Base-by-base conservation (phyloP, 495 filamentous ascomycete species). In the Schizothecium vesticola region DNA sequence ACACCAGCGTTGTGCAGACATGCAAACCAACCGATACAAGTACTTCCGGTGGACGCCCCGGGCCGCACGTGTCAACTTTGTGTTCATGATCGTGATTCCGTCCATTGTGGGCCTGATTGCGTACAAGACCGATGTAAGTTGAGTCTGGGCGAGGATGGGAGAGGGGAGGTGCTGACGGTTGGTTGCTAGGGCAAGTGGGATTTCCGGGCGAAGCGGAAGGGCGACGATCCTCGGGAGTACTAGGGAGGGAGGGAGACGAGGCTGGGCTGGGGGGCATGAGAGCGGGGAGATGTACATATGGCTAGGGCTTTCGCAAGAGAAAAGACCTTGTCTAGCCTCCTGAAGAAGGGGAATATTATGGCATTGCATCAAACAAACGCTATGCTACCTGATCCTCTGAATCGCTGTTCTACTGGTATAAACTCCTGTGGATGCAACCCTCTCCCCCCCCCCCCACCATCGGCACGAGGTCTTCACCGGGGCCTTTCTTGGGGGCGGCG, bases 1-100 rank as follows among this genome's bases (percentile, higher is more conserved):
- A 51, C 43, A 7, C 13, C 16, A n/a, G 43, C 43, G 43, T n/a
- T 26, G 26, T 56, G 74, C 74, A 99, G 95, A 90, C 75, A 91
- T 97, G 88, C 86, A 84, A 72, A 77, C 82, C 71, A 93, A 96
- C 83, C 91, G 95, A 61, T 90, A 93, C 87, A 94, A 91, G 81
- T 96, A 93, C 87, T 99, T 97, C 86, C 87, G 92, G 74, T 98
- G 91, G 91, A 97, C 89, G 16, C 85, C 87, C 25, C 85, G 91
- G 71, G 95, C 93, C 58, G 92, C 91, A 25, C 87, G 87, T 83
- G 70, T 96, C 69, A 90, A 88, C 4, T 86, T 97, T 73, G 76
- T 88, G 33, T 97, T 92, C 80, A 84, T 89, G 66, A 79, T 87
- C 26, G 79, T 86, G 43, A 85, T 97, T 24, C 95, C 95, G 7